phyloP scores from a whole-genome alignment of 148 eudicot genomes.

The Persicaria maculosa region DNA sequence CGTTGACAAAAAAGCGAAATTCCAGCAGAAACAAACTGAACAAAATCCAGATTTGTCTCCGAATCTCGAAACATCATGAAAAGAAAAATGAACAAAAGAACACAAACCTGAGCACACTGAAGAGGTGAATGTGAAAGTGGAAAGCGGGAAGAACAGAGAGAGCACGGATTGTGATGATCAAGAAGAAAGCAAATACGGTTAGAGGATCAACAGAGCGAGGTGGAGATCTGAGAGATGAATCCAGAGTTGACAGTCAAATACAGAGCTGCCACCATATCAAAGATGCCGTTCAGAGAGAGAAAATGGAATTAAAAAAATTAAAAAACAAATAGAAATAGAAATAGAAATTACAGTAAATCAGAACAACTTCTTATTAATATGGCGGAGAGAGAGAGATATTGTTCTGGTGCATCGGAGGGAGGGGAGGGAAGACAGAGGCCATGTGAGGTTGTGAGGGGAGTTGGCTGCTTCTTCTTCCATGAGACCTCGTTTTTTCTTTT shows the following conservation, averaged over 20 bases:
- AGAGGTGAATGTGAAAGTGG: not conserved
- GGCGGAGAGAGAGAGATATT: not conserved
- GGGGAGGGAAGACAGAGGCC: conserved; percentile 6
- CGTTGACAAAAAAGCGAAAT: not conserved
- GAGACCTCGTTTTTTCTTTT: not conserved
- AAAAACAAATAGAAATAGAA: not conserved
- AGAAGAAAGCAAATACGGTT: not conserved
- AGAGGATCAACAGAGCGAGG: not conserved
- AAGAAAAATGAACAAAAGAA: not conserved
- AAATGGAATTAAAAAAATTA: not conserved
- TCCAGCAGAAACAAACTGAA: conserved; percentile 7
- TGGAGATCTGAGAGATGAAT: conserved; percentile 8
- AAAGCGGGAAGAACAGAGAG: not conserved
- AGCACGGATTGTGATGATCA: not conserved
- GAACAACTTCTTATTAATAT: not conserved
- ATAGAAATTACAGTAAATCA: not conserved
- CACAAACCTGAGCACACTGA: not conserved
- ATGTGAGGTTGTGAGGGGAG: not conserved
- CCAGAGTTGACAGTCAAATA: conserved; percentile 8
- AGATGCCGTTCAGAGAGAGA: conserved; percentile 5
- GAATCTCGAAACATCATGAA: not conserved
- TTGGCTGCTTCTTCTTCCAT: conserved; percentile 3
- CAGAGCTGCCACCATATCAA: conserved; percentile 3
- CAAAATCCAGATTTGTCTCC: conserved; percentile 2
- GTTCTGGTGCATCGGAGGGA: not conserved